Evolutionary conservation across 352 stramenopile genomes (phyloP), one percentile per base, ranked within the genome.

Genomic region (Plasmopara muralis): DNA sequence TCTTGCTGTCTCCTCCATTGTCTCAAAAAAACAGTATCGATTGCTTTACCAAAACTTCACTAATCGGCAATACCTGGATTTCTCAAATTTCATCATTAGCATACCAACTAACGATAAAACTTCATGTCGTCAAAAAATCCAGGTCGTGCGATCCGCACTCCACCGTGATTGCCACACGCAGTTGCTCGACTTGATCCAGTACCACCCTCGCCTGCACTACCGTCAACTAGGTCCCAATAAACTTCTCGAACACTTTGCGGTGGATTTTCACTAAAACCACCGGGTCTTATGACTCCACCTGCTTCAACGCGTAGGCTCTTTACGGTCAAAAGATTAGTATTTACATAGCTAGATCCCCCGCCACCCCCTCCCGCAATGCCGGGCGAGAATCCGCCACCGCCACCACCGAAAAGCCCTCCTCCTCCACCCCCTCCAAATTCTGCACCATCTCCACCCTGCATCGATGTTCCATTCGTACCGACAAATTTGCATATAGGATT

Each of bases 91-190:
- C 20, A n/a, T n/a, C n/a, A n/a, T n/a, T n/a, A n/a, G n/a, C n/a
- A n/a, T n/a, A n/a, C n/a, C n/a, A 25, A 9, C 14, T 65, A 85
- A 7, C 57, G 62, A 60, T 82, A 59, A 45, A 80, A 70, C 44
- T 85, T 83, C 77, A 91, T 91, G 42, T 91, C 76, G 28, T 79
- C 70, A 58, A 85, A 89, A 48, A 88, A 91, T 0, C 80, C 77
- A 15, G 59, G 58, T 7, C 67, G 66, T 6, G 77, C 80, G 15
- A 89, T 63, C 2, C 80, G 75, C 8, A 88, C 71, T 25, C 70
- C 77, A 8, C 80, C 80, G 45, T 91, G 68, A 47, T 85, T 88
- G 10, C 80, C 80, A 6, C 50, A 50, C 6, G 67, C 67, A 7
- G 62, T 52, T 4, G 34, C 43, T 5, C 15, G 46, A 6, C 52